phyloP scores from a whole-genome alignment of 805 yeast genomes.

The Kodamaea laetipori region DNA sequence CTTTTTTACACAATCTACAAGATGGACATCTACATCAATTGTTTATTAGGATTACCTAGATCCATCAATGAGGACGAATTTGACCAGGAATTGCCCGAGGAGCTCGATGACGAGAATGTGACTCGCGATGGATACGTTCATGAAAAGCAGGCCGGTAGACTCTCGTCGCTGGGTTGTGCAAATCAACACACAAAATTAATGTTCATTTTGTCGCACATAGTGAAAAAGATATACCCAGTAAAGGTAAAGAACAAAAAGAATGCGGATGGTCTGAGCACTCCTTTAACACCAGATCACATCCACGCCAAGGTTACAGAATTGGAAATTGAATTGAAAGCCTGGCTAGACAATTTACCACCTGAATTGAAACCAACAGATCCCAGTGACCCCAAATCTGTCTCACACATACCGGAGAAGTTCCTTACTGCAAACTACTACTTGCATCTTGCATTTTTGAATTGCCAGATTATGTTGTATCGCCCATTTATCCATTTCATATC shows the following conservation, averaged over 20 bases:
- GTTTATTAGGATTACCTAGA: constrained; percentile 83
- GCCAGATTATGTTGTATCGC: constrained; percentile 77
- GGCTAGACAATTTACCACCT: constrained; percentile 71
- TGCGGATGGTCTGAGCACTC: constrained; percentile 13
- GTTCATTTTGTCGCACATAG: constrained; percentile 68
- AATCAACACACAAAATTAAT: constrained; percentile 81
- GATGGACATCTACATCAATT: constrained; percentile 86
- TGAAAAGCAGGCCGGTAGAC: constrained; percentile 50
- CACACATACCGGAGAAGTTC: constrained; percentile 53
- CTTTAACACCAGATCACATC: constrained; percentile 35
- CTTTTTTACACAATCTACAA: constrained; percentile 88
- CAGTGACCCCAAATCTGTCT: constrained; percentile 20
- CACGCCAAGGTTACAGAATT: constrained; percentile 56
- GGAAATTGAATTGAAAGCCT: constrained; percentile 66
- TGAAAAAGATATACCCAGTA: constrained; percentile 74
- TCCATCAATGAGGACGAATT: constrained; percentile 75
- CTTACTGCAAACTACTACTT: constrained; percentile 73
- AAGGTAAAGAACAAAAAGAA: constrained; percentile 38
- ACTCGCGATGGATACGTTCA: constrained; percentile 60
- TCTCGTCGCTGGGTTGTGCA: constrained; percentile 77
- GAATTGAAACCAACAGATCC: constrained; percentile 78
- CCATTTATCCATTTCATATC: constrained; percentile 86
- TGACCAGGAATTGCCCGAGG: constrained; percentile 84
- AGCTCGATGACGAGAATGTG: constrained; percentile 83
- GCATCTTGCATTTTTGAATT: constrained; percentile 71